Evolutionary conservation across 805 yeast species (phyloP).

Genomic region (Cyberlindnera xylosilytica): DNA sequence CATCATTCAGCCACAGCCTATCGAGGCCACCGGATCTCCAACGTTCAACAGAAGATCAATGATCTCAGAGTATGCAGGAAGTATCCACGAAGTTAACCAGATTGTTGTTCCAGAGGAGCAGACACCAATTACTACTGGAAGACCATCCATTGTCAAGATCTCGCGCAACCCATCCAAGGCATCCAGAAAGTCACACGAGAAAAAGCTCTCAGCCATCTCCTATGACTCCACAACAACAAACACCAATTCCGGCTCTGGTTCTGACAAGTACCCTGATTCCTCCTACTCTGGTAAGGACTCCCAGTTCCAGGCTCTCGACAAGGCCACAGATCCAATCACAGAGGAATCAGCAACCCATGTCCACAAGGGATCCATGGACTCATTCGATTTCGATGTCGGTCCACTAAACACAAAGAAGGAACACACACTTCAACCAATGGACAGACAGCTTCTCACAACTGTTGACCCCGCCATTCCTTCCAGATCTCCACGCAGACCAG

Average conservation of each 20-base stretch:
- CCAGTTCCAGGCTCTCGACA: constrained; percentile 2
- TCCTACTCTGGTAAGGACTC: constrained; percentile 13
- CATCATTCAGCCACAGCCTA: neutral
- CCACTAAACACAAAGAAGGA: constrained; percentile 21
- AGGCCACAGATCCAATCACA: constrained; percentile 1
- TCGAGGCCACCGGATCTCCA: constrained; percentile 4
- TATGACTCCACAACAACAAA: constrained; percentile 1
- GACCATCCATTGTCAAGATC: constrained; percentile 22
- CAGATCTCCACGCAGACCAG: constrained; percentile 29
- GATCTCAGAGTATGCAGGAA: constrained; percentile 27
- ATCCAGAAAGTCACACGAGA: constrained; percentile 9
- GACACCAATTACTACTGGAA: neutral
- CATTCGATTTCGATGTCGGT: constrained; percentile 24
- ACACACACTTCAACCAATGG: constrained; percentile 6
- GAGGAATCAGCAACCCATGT: constrained; percentile 5
- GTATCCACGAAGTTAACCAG: constrained; percentile 26
- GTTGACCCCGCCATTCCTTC: constrained; percentile 26
- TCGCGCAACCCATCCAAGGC: constrained; percentile 11
- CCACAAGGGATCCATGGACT: constrained; percentile 14
- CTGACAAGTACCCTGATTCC: constrained; percentile 14
- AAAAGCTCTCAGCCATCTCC: constrained; percentile 6
- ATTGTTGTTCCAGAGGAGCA: constrained; percentile 15
- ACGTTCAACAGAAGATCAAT: constrained; percentile 22
- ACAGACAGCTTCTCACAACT: constrained; percentile 12
- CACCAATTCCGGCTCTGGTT: constrained; percentile 9